These are phyloP conservation scores for Yarrowia keelungensis DNA, from an alignment of 805 yeast genomes.

Conservation along the genomic window DNA sequence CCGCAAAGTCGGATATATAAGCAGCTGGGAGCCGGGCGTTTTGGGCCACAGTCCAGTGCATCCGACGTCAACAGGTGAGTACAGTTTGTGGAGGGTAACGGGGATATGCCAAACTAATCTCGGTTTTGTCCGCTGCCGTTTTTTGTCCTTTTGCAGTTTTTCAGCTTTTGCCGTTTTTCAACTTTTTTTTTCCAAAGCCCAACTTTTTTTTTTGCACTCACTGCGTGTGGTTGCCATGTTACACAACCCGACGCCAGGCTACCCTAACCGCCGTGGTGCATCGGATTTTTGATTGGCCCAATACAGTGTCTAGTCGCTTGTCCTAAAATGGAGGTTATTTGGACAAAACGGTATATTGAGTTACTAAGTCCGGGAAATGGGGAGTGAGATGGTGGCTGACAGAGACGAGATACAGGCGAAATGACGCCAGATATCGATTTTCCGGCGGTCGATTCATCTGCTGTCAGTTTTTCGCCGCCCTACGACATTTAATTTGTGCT, in stretches of 20 bases:
- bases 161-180: no score
- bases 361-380: constrained; percentile 34
- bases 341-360: constrained; percentile 37
- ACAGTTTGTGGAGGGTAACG: constrained; percentile 5
- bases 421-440: no score
- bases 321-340: constrained; percentile 35
- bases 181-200: background rate
- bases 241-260: background rate
- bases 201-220: background rate
- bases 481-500: no score
- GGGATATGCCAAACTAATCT: background rate
- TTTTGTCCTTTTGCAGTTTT: background rate
- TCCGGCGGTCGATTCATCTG: no score
- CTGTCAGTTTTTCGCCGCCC: no score
- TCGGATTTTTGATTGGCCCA: constrained; percentile 35
- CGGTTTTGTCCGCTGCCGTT: background rate
- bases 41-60: background rate
- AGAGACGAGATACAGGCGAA: background rate
- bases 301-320: constrained; percentile 30
- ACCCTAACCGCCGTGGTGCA: constrained; percentile 11
- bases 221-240: constrained; percentile 19
- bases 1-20: constrained; percentile 34
- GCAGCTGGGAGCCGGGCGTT: background rate
- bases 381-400: background rate
- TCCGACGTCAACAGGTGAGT: constrained; percentile 26